Evolutionary conservation across 2,329 filamentous ascomycete genomes (phyloP).

Genomic region (Fusarium bactridioides): DNA sequence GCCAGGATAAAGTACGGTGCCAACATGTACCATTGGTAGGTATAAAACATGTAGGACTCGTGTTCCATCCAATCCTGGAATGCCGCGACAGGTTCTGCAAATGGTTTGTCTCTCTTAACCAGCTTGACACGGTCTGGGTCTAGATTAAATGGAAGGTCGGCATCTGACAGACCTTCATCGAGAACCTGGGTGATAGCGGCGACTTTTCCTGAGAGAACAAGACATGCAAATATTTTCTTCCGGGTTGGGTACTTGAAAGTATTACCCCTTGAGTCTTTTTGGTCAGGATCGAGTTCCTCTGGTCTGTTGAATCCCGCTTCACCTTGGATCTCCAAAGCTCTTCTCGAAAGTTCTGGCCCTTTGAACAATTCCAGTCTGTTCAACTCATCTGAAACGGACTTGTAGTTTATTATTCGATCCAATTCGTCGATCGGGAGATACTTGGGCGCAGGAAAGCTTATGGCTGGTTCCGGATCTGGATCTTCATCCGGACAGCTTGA

Average conservation of each 20-base stretch:
- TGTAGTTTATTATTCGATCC: neutral
- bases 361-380: neutral
- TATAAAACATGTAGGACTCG: neutral
- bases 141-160: fast-evolving
- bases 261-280: neutral
- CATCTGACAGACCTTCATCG: neutral
- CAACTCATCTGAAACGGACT: neutral
- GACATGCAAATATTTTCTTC: neutral
- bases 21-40: neutral
- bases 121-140: neutral
- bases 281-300: neutral
- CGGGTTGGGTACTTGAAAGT: too few relatives aligned
- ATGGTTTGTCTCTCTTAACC: neutral
- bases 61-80: neutral
- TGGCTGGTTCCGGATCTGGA: neutral
- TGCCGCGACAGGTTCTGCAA: neutral
- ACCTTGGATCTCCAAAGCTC: neutral
- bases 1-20: neutral
- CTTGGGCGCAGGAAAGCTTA: neutral
- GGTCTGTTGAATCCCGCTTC: neutral
- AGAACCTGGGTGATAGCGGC: neutral
- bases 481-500: neutral
- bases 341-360: neutral
- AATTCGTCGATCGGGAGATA: neutral
- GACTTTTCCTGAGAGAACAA: neutral